phyloP scores from a whole-genome alignment of 2,329 filamentous ascomycete species.

The Emergomyces orientalis region DNA sequence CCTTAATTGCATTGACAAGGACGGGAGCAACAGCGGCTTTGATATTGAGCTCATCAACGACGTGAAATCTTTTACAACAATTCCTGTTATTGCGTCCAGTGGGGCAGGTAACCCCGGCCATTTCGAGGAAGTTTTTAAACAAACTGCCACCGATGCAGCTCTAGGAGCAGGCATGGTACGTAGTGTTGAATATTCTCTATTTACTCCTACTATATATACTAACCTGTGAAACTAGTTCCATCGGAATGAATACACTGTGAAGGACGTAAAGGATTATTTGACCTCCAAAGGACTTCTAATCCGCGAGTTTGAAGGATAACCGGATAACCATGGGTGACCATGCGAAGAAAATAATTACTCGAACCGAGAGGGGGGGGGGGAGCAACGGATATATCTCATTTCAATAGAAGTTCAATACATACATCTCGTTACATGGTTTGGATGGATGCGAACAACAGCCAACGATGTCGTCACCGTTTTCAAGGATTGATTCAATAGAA shows the following conservation, averaged over 20 bases:
- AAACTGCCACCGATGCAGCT: conserved; percentile 83
- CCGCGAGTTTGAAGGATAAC: conserved; percentile 62
- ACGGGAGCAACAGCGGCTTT: conserved; percentile 89
- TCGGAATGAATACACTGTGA: conserved; percentile 86
- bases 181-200: conserved; percentile 14
- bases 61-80: conserved; percentile 77
- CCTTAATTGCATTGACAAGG: conserved; percentile 94
- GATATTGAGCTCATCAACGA: conserved; percentile 83
- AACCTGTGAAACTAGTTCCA: conserved; percentile 55
- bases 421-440: too few relatives aligned
- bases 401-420: too few relatives aligned
- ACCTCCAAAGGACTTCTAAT: conserved; percentile 62
- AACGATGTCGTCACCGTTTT: not conserved
- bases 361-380: too few relatives aligned
- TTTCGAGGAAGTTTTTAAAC: conserved; percentile 80
- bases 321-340: too few relatives aligned
- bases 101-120: conserved; percentile 81
- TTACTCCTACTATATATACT: conserved; percentile 11
- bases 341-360: not conserved
- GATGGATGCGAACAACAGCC: not conserved
- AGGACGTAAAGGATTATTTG: conserved; percentile 82
- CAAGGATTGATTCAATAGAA: not conserved
- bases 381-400: too few relatives aligned
- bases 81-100: conserved; percentile 91
- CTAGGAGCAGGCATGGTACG: conserved; percentile 83